phyloP scores from a whole-genome alignment of 441 rosid genomes.

The Croton laevigatus region DNA sequence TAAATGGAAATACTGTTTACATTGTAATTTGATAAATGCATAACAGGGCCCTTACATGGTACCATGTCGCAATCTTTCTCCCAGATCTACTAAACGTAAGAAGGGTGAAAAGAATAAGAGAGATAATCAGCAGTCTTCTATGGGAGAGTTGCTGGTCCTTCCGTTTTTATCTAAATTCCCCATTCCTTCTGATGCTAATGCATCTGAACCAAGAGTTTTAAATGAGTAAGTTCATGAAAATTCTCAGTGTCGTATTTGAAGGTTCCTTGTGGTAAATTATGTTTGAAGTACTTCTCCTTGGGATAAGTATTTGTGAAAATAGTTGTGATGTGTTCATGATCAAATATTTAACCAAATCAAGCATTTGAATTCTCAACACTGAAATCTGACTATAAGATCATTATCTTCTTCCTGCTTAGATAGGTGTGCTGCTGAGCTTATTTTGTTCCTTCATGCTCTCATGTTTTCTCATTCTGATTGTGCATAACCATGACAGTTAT shows the following conservation, averaged over 20 bases:
- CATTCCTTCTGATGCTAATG: slow-evolving; percentile 51
- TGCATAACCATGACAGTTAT: slow-evolving; percentile 49
- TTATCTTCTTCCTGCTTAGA: slow-evolving; percentile 16
- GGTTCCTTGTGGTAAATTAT: not conserved
- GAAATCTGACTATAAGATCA: not conserved
- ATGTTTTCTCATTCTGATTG: slow-evolving; percentile 26
- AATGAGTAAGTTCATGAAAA: slow-evolving; percentile 50
- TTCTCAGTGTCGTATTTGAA: slow-evolving; percentile 11
- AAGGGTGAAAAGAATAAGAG: slow-evolving; percentile 68
- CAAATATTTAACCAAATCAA: not conserved
- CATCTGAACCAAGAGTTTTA: slow-evolving; percentile 43
- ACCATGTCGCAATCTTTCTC: slow-evolving; percentile 37
- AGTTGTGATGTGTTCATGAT: not conserved
- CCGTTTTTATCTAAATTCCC: slow-evolving; percentile 77
- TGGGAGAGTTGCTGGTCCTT: slow-evolving; percentile 85
- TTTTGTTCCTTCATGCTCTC: not conserved
- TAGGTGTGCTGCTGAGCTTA: no score
- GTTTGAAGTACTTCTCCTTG: not conserved
- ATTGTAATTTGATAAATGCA: slow-evolving; percentile 24
- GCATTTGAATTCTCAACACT: slow-evolving; percentile 4
- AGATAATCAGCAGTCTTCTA: slow-evolving; percentile 44
- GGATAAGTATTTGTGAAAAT: not conserved
- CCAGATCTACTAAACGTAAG: slow-evolving; percentile 69
- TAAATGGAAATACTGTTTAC: slow-evolving; percentile 20
- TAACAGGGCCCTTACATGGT: slow-evolving; percentile 69